Evolutionary conservation across 2,329 filamentous ascomycete species (phyloP).

Genomic region (Scedosporium dehoogii): DNA sequence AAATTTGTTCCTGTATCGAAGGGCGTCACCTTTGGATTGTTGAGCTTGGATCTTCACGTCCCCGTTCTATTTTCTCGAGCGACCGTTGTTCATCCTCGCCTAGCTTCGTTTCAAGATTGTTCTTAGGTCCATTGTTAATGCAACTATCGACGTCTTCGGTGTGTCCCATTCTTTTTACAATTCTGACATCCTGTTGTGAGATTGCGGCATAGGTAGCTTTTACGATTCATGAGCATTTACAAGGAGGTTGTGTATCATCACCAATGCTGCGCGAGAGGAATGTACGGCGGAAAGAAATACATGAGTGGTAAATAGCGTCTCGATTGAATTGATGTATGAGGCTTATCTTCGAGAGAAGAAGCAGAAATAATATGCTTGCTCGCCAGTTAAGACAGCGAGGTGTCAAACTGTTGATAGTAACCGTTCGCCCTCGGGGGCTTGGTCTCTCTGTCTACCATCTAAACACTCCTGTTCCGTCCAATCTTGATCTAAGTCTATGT

Average conservation of each 20-base stretch:
- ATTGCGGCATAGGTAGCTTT: no score
- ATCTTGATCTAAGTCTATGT: not conserved
- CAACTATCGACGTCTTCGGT: no score
- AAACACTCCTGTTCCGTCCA: not conserved
- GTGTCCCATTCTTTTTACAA: no score
- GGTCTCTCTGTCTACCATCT: not conserved
- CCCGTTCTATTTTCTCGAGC: not conserved
- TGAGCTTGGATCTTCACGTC: not conserved
- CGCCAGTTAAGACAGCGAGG: not conserved
- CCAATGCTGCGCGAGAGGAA: no score
- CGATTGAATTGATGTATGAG: not conserved
- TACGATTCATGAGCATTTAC: no score
- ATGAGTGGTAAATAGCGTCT: not conserved
- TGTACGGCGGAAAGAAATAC: no score
- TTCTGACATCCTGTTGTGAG: no score
- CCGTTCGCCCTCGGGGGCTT: not conserved
- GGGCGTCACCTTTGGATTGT: not conserved
- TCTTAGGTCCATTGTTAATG: no score
- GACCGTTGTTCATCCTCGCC: no score
- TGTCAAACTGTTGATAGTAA: not conserved
- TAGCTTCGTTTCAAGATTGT: no score
- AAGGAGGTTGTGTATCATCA: no score
- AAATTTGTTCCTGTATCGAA: not conserved
- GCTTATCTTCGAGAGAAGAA: not conserved
- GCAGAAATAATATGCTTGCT: not conserved